Base-by-base conservation (phyloP, 176 grass and related monocot genomes). In the Pontederia paniculata region DNA sequence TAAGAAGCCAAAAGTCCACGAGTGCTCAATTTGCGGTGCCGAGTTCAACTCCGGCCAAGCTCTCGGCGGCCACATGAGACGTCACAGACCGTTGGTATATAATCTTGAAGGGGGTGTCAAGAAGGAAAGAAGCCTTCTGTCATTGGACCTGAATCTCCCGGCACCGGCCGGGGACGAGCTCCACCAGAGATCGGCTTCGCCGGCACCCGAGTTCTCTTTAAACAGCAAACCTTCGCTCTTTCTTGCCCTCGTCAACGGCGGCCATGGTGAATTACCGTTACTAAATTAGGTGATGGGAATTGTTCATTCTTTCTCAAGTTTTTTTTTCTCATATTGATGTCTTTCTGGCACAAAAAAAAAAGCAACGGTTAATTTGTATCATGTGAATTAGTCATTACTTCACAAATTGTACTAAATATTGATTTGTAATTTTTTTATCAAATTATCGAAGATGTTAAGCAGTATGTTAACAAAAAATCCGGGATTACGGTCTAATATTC, bases 101-200 rank as follows among this genome's bases (percentile, higher is more conserved):
- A 17, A 17, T 46, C 25, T 50, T 21, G 48, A 61, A 52, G 69
- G 17, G 16, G 31, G 21, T 42, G 9, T 22, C 20, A 63, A 21
- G 44, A 62, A 72, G 48, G 37, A 62, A 17, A 53, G 48, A 19
- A 53, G 23, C 9, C 47, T 72, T 17, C 31, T 62, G 12, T 72
- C 57, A 3, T 62, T 72, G 47, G 69, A 72, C 44, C 69, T 72
- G 12, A 72, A 72, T 28, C 57, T 72, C 28, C 69, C 69, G 3
- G 69, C 69, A 6, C 69, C 69, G n/a, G 25, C 48, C 25, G 57
- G 61, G 18, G 69, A 62, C 48, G 57, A 53, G 12, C 31, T 52
- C 9, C 57, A 52, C 9, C 57, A 52, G 57, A 60, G 19, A 3
- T 47, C 45, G 23, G 16, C 21, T 16, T 56, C 55, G 1, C 55